These are phyloP conservation scores for Penicillium sp. DNA, from an alignment of 2,329 filamentous ascomycete genomes.

Conservation along the genomic window DNA sequence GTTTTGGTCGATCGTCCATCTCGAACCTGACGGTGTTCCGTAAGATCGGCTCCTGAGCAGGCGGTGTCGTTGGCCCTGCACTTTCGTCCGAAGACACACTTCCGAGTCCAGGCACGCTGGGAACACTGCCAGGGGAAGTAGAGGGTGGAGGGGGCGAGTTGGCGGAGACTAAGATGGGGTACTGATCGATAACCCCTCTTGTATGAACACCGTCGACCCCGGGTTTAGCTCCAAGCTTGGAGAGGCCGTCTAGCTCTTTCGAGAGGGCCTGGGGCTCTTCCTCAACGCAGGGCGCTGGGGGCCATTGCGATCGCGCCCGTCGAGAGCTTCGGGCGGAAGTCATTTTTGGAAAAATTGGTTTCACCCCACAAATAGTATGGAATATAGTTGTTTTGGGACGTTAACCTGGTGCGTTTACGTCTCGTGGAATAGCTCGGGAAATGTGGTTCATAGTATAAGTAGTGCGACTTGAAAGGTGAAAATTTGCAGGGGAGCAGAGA, in stretches of 20 bases:
- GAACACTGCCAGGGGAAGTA: constrained; percentile 10
- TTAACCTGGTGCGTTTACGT: constrained; percentile 21
- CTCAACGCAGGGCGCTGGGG: constrained; percentile 40
- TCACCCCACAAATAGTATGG: constrained; percentile 9
- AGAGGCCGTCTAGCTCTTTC: constrained; percentile 32
- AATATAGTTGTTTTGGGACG: not conserved
- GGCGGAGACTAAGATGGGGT: constrained; percentile 35
- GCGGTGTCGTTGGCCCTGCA: constrained; percentile 22
- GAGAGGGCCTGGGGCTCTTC: constrained; percentile 38
- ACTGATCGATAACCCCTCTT: constrained; percentile 39
- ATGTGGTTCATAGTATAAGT: constrained; percentile 18
- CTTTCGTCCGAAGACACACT: constrained; percentile 25
- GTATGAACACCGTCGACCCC: constrained; percentile 27
- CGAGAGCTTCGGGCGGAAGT: constrained; percentile 14
- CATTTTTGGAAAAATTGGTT: constrained; percentile 11
- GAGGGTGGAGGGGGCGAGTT: constrained; percentile 16
- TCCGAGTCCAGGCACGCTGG: constrained; percentile 16
- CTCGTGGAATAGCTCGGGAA: constrained; percentile 8
- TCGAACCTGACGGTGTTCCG: constrained; percentile 6
- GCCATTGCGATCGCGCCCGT: constrained; percentile 28
- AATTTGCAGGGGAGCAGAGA: not conserved
- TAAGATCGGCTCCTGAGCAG: constrained; percentile 15
- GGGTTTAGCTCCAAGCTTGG: constrained; percentile 25
- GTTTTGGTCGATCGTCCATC: not conserved
- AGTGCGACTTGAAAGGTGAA: constrained; percentile 4